Evolutionary conservation across 768 basidiomycete genomes (phyloP), one percentile per base, ranked within the genome.

Genomic region (Leccinum variicolor): DNA sequence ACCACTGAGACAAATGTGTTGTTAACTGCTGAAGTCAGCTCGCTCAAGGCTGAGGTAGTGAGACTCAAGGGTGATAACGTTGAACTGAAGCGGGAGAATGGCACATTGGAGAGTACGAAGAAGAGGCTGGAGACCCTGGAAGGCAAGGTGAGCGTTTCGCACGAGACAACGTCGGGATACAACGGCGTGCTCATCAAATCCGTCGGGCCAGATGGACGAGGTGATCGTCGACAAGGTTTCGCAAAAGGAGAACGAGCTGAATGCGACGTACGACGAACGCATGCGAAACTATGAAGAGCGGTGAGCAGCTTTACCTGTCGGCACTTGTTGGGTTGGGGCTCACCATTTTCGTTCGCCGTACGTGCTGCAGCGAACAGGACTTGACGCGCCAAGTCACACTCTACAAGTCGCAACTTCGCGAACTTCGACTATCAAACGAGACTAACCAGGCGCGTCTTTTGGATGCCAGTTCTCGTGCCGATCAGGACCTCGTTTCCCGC

Each of bases 261-360:
- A 96, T 62, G 97, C 96, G 15, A 94, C 92, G 6, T 98, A 97
- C 62, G 97, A 99, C 66, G 97, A 99, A 75, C 88, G 88, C 63
- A 80, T 99, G 69, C 81, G 92, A 52, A 99, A 98, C 72, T 98
- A 96, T 64, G 94, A 95, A 72, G 96, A 96, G 67, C 83, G 96
- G 94, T 94, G 63, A 28, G 84, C 72, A 9, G 6, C 41, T 8
- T 6, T 4, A 13, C 36, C 8, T 17, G 23, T 1, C 1, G 8
- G 28, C 9, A 6, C 0, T 2, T 21, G 26, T 47, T 6, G 28
- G 25, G 14, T 39, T 29, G 50, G 43, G 7, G 15, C 56, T 60
- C 49, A 29, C 21, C 47, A 21, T 21, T 19, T 41, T 56, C 49
- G 17, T 56, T 28, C 9, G 17, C n/a, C 6, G 46, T 47, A 25